Base-by-base conservation (phyloP, 371 early-diverging fungal genomes). In the Coemansia sp. region DNA sequence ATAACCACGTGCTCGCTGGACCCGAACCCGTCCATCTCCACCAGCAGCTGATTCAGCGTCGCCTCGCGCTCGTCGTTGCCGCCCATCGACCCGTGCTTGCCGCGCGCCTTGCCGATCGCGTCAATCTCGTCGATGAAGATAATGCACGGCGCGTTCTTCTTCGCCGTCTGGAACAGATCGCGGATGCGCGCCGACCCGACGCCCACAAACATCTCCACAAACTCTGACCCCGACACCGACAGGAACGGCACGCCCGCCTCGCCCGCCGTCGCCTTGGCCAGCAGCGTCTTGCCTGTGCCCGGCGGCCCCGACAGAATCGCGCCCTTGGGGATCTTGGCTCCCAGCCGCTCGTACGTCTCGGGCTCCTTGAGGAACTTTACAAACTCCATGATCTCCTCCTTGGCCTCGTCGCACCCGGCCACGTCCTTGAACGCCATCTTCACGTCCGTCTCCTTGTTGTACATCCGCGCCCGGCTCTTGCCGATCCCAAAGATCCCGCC, bases 331-430 rank as follows among this genome's bases (percentile, higher is more conserved):
- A 99, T 99, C 80, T 95, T 97, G 58, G 99, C 99, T 16, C 99
- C 99, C 61, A 99, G 84, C 60, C 89, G 87, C 74, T 97, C 96
- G 81, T 95, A 99, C n/a, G 86, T 81, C 37, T 83, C 88, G 9
- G 99, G 99, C 72, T 99, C 92, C 80, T 99, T 99, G 58, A 99
- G 82, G 76, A 99, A 98, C 80, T 99, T 99, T 57, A 99, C 99
- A 89, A 99, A 98, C 83, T 99, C 99, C 95, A 99, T 99, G 61
- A 99, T 99, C 81, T 99, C 99, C 62, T 95, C 93, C 81, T 99
- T 99, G 64, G 99, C 99, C 77, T 94, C 94, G 79, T 99, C 99
- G 81, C 99, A 93, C 33, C 99, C 99, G 6, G 99, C 99, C 0
- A 99, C 99, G 81, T 99, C 99, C 84, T 97, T 97, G 81, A 99